Evolutionary conservation across 768 basidiomycete genomes (phyloP).

Genomic region (Hygrophorus pudorinus): DNA sequence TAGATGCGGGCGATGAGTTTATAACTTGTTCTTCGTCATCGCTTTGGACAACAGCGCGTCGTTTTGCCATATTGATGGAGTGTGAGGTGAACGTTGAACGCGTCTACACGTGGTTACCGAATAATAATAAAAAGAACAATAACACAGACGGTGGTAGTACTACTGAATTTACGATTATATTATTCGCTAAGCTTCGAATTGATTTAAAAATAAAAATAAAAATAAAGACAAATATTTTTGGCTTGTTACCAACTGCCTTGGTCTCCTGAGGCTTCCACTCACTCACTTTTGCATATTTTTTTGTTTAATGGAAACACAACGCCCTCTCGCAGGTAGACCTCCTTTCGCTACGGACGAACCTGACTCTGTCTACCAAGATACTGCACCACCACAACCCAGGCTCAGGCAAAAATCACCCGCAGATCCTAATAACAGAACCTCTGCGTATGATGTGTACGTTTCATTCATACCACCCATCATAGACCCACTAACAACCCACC

Average conservation of each 20-base stretch:
- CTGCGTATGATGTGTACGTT: conserved; percentile 62
- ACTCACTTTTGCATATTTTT: background rate
- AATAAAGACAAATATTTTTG: no score
- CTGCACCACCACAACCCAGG: conserved; percentile 31
- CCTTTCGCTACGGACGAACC: conserved; percentile 64
- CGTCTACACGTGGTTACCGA: no score
- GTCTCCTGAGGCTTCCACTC: conserved; percentile 6
- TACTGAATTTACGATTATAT: no score
- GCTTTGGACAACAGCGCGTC: conserved; percentile 33
- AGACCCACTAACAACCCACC: conserved; percentile 6
- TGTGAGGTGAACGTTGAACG: background rate
- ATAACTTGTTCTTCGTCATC: conserved; percentile 26
- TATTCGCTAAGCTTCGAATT: no score
- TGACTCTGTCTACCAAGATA: conserved; percentile 46
- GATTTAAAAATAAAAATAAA: no score
- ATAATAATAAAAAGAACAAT: no score
- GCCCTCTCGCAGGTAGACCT: conserved; percentile 19
- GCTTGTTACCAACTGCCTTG: no score
- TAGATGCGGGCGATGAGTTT: conserved; percentile 16
- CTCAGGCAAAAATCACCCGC: conserved; percentile 35
- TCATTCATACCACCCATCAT: conserved; percentile 2
- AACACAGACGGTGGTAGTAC: no score
- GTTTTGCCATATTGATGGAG: conserved; percentile 54
- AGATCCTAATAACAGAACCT: conserved; percentile 46
- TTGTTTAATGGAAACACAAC: no score